Evolutionary conservation across 768 basidiomycete genomes (phyloP), one percentile per base, ranked within the genome.

Genomic region (Hygrocybe punicea): DNA sequence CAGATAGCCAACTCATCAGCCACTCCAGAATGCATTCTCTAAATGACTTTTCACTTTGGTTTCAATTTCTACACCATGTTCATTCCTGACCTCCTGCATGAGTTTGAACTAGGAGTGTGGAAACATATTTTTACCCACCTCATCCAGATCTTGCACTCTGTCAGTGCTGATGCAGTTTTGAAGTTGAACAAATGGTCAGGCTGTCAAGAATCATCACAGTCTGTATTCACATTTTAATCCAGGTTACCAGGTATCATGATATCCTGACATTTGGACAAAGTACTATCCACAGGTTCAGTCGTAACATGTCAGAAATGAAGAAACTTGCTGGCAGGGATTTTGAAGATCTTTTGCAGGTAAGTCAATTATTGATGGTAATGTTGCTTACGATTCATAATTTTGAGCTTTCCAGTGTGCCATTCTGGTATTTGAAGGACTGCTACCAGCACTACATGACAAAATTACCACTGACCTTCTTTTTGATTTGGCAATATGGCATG

Each of bases 251-350:
- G 23, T 14, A 52, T 33, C 19, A 11, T 11, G 7, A 4, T 37
- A 21, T 14, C 4, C 35, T 4, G 19, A 65, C 68, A 71, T 73
- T 71, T 58, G 72, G 72, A 0, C 57, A 60, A 1, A 64, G 56
- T 3, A 69, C 70, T 0, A 80, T 80, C 7, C 64, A 71, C 0
- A 54, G 61, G 8, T 79, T 79, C 53, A 51, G 61, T 14, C 48
- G 42, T 1, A 74, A 76, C 58, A 65, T 70, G 0, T 68, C 72
- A 0, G 68, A 68, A 14, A 68, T 76, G 67, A 71, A 69, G 35
- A 67, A 73, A 23, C 52, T 71, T 3, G 71, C 71, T 4, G 78
- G 68, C 1, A 60, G 71, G 0, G 72, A 80, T 47, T 80, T 73
- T 53, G 76, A 73, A 44, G 70, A 74, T 17, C 51, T 71, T 6